Conservation (phyloP, 2,329 filamentous ascomycete genomes). For the Curvularia sp. region DNA sequence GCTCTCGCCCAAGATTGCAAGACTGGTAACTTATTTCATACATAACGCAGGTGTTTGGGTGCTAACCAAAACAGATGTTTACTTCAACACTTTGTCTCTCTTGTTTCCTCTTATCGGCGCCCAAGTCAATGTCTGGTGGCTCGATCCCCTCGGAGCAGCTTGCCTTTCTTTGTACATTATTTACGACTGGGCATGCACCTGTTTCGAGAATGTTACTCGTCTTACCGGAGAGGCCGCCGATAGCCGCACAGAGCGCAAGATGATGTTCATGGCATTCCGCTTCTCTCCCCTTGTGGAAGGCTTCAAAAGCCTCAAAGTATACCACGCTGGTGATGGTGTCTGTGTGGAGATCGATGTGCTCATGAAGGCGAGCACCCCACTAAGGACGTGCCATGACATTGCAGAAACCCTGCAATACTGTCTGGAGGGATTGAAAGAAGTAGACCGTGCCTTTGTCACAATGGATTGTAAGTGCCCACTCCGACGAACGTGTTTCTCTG, state of each 20-base stretch:
- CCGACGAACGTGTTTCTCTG: not conserved
- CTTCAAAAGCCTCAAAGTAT: conserved; percentile 63
- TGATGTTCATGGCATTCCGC: conserved; percentile 66
- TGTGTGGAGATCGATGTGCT: conserved; percentile 69
- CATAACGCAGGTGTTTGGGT: too few species aligned
- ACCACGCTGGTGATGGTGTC: conserved; percentile 68
- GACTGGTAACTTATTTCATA: conserved; percentile 16
- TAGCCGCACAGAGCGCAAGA: conserved; percentile 60
- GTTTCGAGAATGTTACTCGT: conserved; percentile 65
- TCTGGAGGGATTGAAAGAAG: conserved; percentile 61
- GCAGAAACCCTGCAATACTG: conserved; percentile 71
- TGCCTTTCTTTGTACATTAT: conserved; percentile 72
- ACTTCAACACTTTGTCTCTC: conserved; percentile 69
- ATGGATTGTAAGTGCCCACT: conserved; percentile 54
- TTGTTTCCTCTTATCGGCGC: conserved; percentile 68
- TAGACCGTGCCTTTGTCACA: conserved; percentile 61
- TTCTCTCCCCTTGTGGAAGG: conserved; percentile 62
- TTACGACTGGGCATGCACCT: conserved; percentile 71
- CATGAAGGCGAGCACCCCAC: conserved; percentile 60
- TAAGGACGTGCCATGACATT: conserved; percentile 64
- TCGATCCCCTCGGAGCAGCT: conserved; percentile 68
- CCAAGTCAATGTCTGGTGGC: conserved; percentile 68
- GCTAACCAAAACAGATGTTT: conserved; percentile 59
- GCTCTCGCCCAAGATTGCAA: conserved; percentile 69
- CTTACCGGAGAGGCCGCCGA: conserved; percentile 65